These are phyloP conservation scores for Phanerochaete sordida DNA, from an alignment of 768 basidiomycete genomes.

Conservation along the genomic window DNA sequence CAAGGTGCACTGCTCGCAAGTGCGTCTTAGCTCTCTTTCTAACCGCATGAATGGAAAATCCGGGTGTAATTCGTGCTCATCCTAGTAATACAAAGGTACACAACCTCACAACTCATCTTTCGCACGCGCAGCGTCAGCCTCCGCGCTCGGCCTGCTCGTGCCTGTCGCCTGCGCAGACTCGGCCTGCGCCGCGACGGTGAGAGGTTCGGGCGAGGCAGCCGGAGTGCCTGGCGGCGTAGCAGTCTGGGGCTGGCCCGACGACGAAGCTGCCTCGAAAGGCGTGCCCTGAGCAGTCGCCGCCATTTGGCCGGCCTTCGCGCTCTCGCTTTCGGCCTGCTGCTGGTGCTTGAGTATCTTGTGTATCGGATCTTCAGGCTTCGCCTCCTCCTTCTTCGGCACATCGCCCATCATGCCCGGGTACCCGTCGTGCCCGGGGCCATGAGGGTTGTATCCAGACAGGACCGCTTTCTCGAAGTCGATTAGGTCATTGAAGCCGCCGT, in stretches of 20 bases:
- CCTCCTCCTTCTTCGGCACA: constrained; percentile 26
- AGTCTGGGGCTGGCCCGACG: constrained; percentile 20
- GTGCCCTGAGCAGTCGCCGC: constrained; percentile 22
- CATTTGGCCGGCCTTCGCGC: constrained; percentile 16
- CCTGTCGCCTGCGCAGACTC: background rate
- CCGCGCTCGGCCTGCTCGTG: background rate
- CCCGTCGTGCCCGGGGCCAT: constrained; percentile 42
- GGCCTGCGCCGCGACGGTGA: background rate
- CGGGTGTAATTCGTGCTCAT: background rate
- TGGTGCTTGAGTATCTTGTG: constrained; percentile 24
- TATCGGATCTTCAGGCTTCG: constrained; percentile 24
- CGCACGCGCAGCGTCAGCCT: background rate
- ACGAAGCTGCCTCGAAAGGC: constrained; percentile 14
- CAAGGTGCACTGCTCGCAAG: background rate
- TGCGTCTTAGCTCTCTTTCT: background rate
- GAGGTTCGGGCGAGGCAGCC: constrained; percentile 4
- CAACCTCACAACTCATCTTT: constrained; percentile 11
- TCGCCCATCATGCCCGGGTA: constrained; percentile 3
- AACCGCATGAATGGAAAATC: background rate
- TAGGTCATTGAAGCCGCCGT: constrained; percentile 46
- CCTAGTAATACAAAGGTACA: constrained; percentile 3
- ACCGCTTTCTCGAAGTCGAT: constrained; percentile 52
- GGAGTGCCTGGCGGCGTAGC: constrained; percentile 13
- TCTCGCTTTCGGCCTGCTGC: constrained; percentile 20
- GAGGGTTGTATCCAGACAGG: constrained; percentile 40